Evolutionary conservation across 495 filamentous ascomycete species (phyloP), one percentile per base, ranked within the genome.

Genomic region (Hypomontagnella monticulosa): DNA sequence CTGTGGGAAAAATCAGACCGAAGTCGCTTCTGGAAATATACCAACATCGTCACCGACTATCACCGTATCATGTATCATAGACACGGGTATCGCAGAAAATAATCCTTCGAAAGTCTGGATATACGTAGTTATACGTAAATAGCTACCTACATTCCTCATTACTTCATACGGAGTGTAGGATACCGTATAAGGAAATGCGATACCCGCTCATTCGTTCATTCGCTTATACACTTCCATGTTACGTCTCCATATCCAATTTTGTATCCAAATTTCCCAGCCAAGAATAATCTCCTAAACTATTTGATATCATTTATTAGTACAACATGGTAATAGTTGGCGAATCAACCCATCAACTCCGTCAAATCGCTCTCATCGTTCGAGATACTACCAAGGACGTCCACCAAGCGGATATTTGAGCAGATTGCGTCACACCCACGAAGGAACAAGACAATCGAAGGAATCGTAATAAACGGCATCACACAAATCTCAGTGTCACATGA

Each of bases 131-230:
- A 30, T 50, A 50, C 30, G 9, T 34, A n/a, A 4, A 32, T 48
- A 48, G 20, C 8, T 30, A 48, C 23, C 0, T 48, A 5, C 6
- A 27, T 27, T 27, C 23, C 23, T 27, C 23, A 27, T 27, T 27
- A 27, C 23, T 27, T 27, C 23, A 27, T 38, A 38, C 9, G n/a
- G n/a, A 49, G 59, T 20, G 18, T 36, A 32, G 15, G 9, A 27
- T 32, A 11, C 46, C 60, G 38, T 23, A 55, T 63, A 38, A 43
- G 59, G 51, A 49, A 63, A 57, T 51, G 37, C 38, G 15, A 57
- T 41, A 62, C 54, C 48, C 40, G 50, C 58, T 47, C 40, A 55
- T 44, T 30, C 10, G 15, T 43, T 30, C 9, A 5, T 53, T 14
- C 11, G 50, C 50, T 53, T 53, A 53, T 34, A 38, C 34, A 23